Evolutionary conservation across 805 yeast genomes (phyloP).

Genomic region (Starmerella stellata): DNA sequence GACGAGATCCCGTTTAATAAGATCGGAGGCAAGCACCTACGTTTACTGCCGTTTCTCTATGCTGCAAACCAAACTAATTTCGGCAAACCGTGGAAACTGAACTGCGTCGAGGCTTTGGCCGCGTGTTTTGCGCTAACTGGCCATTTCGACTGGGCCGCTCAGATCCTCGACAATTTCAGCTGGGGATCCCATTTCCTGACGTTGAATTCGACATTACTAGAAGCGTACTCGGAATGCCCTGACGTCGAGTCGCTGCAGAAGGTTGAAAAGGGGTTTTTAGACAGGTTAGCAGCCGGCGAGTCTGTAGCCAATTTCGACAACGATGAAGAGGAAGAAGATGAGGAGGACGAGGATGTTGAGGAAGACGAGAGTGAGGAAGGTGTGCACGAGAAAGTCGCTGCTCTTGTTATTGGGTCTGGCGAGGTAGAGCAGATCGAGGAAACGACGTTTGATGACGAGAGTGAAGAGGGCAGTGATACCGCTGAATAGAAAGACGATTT

Average conservation of each 20-base stretch:
- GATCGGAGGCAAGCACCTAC: constrained; percentile 78
- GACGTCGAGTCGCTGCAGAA: constrained; percentile 53
- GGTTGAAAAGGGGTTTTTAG: constrained; percentile 65
- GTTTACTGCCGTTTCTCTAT: constrained; percentile 75
- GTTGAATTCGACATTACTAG: constrained; percentile 61
- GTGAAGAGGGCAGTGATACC: too few species aligned
- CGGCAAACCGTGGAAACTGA: constrained; percentile 86
- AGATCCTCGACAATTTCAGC: constrained; percentile 58
- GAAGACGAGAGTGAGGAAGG: constrained; percentile 20
- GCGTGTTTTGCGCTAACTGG: constrained; percentile 94
- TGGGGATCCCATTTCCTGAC: constrained; percentile 87
- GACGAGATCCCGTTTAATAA: constrained; percentile 89
- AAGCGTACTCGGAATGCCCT: constrained; percentile 58
- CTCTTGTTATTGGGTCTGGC: constrained; percentile 16
- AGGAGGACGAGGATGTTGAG: constrained; percentile 20
- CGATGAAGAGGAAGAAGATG: constrained; percentile 15
- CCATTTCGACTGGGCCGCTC: constrained; percentile 70
- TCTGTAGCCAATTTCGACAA: constrained; percentile 14
- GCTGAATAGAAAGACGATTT: too few species aligned
- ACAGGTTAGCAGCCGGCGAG: constrained; percentile 16
- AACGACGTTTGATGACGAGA: constrained; percentile 6
- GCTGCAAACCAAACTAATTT: constrained; percentile 97
- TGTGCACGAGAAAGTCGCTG: constrained; percentile 20
- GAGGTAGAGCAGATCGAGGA: constrained; percentile 9
- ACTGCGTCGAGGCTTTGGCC: constrained; percentile 94